Conservation (phyloP, 176 grass and related monocot genomes). For the Microstegium vimineum region DNA sequence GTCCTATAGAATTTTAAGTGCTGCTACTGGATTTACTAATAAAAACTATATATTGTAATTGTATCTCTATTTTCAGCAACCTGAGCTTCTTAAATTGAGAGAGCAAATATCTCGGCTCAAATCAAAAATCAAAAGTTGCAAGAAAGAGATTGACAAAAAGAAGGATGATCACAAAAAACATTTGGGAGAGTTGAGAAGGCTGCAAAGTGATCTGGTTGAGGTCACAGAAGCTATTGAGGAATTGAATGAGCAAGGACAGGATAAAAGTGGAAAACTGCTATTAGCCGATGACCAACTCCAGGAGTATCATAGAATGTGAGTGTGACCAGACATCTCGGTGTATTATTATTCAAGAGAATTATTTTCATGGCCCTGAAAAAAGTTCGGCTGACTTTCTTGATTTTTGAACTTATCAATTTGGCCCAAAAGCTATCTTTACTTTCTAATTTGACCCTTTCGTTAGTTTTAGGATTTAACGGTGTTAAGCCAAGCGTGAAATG, state of each 20-base stretch:
- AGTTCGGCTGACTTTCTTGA: too few species aligned
- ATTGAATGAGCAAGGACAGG: constrained; percentile 67
- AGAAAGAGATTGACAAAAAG: constrained; percentile 91
- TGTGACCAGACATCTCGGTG: neutral
- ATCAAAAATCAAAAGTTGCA: constrained; percentile 98
- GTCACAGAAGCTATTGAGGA: constrained; percentile 58
- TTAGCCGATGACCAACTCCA: constrained; percentile 80
- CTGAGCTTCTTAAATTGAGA: constrained; percentile 87
- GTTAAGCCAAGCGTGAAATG: too few species aligned
- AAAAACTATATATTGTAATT: constrained; percentile 7
- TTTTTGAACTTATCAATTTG: too few species aligned
- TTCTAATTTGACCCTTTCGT: too few species aligned
- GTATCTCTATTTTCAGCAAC: constrained; percentile 67
- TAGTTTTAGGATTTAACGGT: too few species aligned
- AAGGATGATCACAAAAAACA: constrained; percentile 91
- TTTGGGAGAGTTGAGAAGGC: constrained; percentile 60
- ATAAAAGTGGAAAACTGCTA: constrained; percentile 70
- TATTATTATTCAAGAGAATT: neutral
- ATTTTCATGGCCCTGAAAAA: too few species aligned
- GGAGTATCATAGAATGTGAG: constrained; percentile 97
- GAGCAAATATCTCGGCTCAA: constrained; percentile 92
- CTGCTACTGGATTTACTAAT: neutral
- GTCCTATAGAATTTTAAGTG: constrained; percentile 2
- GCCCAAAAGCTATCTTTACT: too few species aligned
- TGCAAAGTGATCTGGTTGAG: constrained; percentile 72